Base-by-base conservation (phyloP, 441 rosid genomes). In the Metrosideros polymorpha region DNA sequence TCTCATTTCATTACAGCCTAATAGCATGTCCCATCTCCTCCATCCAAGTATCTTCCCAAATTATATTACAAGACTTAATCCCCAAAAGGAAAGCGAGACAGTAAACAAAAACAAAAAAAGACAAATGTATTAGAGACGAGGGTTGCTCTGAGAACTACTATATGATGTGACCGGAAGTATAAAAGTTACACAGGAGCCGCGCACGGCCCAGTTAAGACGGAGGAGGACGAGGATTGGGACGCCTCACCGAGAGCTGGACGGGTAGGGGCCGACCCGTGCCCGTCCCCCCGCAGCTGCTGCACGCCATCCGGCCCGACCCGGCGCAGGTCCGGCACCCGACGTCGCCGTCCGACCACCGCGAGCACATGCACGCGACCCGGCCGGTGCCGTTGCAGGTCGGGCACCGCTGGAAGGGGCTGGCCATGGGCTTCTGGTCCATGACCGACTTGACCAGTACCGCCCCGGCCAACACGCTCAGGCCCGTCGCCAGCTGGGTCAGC, bases 331-430 rank as follows among this genome's bases (percentile, higher is more conserved):
- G 92, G 90, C 99, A 97, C 2, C 98, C 99, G 30, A 90, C 90
- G 85, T 97, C 99, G 27, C 98, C 97, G 85, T 97, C 99, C 43
- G 99, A 95, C 98, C 99, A 96, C 4, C 96, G 95, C 22, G 96
- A 89, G 84, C 99, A 97, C 47, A 95, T 84, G 76, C 99, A 97
- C 1, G 93, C 17, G 88, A 96, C 95, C 84, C 98, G 92, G 82
- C 98, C 99, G 15, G 98, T 94, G 1, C 99, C 99, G 89, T 95
- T 95, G 90, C 99, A 96, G 30, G 94, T 89, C 3, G 93, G 88
- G 88, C 99, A 97, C 55, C 96, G 91, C 45, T 88, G 90, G 89
- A 94, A 92, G 6, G 91, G 94, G 6, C 99, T 98, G 27, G 96
- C 95, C 99, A 95, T 96, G 87, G 99, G 96, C 22, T 95, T 95